Percentiles rank a stretch among this genome's conserved stretches.
Conservation (phyloP, 805 yeast species). For the Candida glaebosa region DNA sequence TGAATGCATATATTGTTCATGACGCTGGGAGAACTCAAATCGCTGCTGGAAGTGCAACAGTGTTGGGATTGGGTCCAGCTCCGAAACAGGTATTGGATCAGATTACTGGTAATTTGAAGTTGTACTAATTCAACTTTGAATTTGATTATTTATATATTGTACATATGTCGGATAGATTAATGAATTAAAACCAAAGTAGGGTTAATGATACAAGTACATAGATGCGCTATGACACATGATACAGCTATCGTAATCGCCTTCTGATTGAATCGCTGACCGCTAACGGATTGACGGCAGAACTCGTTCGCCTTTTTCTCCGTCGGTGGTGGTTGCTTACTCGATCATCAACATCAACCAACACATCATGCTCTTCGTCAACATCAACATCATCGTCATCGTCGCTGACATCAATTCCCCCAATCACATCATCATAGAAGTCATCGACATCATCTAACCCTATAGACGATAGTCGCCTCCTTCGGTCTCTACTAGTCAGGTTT, state of each 20-base stretch:
- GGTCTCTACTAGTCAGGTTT: constrained; percentile 19
- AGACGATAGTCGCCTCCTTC: constrained; percentile 35
- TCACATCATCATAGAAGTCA: constrained; percentile 42
- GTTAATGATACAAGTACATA: no score
- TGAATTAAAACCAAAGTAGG: no score
- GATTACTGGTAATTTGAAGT: constrained; percentile 73
- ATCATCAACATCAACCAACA: constrained; percentile 37
- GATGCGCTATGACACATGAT: not conserved
- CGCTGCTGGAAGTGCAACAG: constrained; percentile 95
- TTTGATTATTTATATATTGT: not conserved
- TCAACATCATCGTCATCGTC: constrained; percentile 34
- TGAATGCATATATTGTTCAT: constrained; percentile 77
- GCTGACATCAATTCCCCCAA: constrained; percentile 29
- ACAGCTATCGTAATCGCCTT: constrained; percentile 6
- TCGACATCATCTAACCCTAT: constrained; percentile 42
- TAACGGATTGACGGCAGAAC: constrained; percentile 42
- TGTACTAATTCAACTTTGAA: constrained; percentile 45
- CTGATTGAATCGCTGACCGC: constrained; percentile 14
- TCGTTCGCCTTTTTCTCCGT: constrained; percentile 35
- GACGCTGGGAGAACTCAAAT: constrained; percentile 98
- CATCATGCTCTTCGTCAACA: constrained; percentile 31
- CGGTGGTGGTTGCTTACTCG: constrained; percentile 21
- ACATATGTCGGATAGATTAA: not conserved
- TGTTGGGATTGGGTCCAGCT: constrained; percentile 96
- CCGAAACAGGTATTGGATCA: constrained; percentile 77